These are phyloP conservation scores for Oryza glaberrima DNA, from an alignment of 176 grass and related monocot genomes.

Conservation along the genomic window DNA sequence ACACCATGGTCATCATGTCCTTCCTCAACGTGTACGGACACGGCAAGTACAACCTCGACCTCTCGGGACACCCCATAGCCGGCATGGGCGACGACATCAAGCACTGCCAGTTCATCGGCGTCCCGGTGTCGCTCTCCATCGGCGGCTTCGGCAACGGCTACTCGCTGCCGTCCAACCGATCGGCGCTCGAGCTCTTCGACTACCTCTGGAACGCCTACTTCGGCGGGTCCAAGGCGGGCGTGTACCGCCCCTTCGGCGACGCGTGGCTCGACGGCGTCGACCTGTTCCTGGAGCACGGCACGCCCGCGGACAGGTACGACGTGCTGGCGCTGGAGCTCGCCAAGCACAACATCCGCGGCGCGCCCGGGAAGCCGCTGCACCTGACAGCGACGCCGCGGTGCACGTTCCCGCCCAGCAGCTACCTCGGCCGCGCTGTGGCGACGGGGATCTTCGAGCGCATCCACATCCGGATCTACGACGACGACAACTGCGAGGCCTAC, in stretches of 20 bases:
- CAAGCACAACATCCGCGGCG: not conserved
- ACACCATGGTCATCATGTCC: not conserved
- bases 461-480: slow-evolving; percentile 35
- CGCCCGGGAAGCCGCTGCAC: not conserved
- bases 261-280: not conserved
- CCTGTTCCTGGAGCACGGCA: not conserved
- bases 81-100: not conserved
- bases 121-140: not conserved
- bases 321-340: not conserved
- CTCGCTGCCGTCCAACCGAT: not conserved
- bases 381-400: slow-evolving; percentile 20
- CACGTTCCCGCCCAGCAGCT: not conserved
- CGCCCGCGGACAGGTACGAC: not conserved
- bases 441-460: slow-evolving; percentile 14
- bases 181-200: not conserved
- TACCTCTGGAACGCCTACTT: not conserved
- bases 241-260: not conserved
- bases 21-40: not conserved
- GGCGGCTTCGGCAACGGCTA: not conserved
- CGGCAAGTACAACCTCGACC: not conserved
- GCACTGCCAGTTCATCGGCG: not conserved
- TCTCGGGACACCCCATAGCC: not conserved
- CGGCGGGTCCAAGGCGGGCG: not conserved
- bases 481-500: slow-evolving; percentile 20
- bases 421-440: not conserved